phyloP scores from a whole-genome alignment of 768 basidiomycete species.

The Calocybe indica region DNA sequence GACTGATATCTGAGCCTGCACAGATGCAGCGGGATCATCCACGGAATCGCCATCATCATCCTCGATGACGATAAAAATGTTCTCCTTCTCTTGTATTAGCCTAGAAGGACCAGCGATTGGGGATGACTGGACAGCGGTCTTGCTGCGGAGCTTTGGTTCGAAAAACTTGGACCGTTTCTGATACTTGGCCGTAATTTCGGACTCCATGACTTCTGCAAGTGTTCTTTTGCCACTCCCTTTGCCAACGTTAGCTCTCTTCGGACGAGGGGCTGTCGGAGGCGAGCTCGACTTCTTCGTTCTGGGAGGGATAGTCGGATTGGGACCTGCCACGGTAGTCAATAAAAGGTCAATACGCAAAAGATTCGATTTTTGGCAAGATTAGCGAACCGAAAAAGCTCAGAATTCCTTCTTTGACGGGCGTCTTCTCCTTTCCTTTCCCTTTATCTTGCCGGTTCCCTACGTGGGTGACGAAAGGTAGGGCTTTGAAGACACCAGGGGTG shows the following conservation, averaged over 20 bases:
- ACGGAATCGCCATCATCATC: slow-evolving; percentile 20
- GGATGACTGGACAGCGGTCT: slow-evolving; percentile 7
- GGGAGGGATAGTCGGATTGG: slow-evolving; percentile 35
- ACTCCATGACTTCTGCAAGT: slow-evolving; percentile 63
- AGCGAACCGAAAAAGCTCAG: slow-evolving; percentile 61
- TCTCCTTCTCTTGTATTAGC: slow-evolving; percentile 36
- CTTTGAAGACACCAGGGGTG: slow-evolving; percentile 45
- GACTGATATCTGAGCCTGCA: slow-evolving; percentile 28
- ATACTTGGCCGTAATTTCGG: slow-evolving; percentile 48
- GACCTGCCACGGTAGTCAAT: slow-evolving; percentile 22
- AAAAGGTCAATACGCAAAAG: background rate
- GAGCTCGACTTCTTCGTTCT: slow-evolving; percentile 9
- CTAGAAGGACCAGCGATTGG: slow-evolving; percentile 29
- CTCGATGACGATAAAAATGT: slow-evolving; percentile 22
- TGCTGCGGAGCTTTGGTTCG: slow-evolving; percentile 7
- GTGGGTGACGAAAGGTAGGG: slow-evolving; percentile 19
- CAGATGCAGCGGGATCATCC: slow-evolving; percentile 28
- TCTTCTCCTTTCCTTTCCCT: slow-evolving; percentile 42
- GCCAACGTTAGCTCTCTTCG: slow-evolving; percentile 31
- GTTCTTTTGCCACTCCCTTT: slow-evolving; percentile 74
- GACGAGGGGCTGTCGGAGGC: slow-evolving; percentile 9
- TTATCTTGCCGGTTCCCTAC: slow-evolving; percentile 21
- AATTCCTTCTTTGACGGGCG: slow-evolving; percentile 33
- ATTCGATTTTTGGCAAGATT: background rate
- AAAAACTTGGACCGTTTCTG: slow-evolving; percentile 38